Conservation (phyloP, 306 rosid species). For the Biancaea sappan region DNA sequence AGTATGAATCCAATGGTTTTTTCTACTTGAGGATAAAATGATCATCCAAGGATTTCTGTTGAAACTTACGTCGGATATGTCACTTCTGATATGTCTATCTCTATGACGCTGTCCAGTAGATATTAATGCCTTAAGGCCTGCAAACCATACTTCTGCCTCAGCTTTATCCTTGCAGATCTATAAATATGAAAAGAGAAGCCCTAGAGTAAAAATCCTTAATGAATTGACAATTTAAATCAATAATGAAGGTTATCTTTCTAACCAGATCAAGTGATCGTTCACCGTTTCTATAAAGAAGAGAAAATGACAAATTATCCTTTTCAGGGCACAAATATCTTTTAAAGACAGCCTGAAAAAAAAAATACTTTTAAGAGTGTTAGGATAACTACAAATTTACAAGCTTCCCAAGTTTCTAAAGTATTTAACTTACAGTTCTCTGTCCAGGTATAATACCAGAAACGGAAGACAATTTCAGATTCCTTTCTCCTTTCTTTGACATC, state of each 20-base stretch:
- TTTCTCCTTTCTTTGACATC: constrained; percentile 80
- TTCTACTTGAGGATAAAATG: constrained; percentile 12
- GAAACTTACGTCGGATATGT: constrained; percentile 64
- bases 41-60: constrained; percentile 21
- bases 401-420: constrained; percentile 19
- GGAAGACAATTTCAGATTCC: constrained; percentile 61
- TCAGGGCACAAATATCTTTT: constrained; percentile 91
- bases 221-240: constrained; percentile 15
- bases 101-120: constrained; percentile 49
- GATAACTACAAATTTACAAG: background rate
- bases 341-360: constrained; percentile 70
- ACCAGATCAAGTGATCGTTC: constrained; percentile 96
- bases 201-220: constrained; percentile 24
- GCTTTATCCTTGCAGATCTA: constrained; percentile 97
- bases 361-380: background rate
- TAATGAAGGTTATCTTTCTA: constrained; percentile 37
- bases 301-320: constrained; percentile 89
- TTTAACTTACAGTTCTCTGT: constrained; percentile 93
- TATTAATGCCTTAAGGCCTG: constrained; percentile 74
- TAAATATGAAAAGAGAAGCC: constrained; percentile 33
- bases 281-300: constrained; percentile 74
- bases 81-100: constrained; percentile 51
- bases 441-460: constrained; percentile 72
- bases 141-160: constrained; percentile 85
- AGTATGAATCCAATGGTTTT: constrained; percentile 14